Evolutionary conservation across 1,284 basidiomycete genomes (phyloP), one percentile per base, ranked within the genome.

Genomic region (Moniliophthora roreri): DNA sequence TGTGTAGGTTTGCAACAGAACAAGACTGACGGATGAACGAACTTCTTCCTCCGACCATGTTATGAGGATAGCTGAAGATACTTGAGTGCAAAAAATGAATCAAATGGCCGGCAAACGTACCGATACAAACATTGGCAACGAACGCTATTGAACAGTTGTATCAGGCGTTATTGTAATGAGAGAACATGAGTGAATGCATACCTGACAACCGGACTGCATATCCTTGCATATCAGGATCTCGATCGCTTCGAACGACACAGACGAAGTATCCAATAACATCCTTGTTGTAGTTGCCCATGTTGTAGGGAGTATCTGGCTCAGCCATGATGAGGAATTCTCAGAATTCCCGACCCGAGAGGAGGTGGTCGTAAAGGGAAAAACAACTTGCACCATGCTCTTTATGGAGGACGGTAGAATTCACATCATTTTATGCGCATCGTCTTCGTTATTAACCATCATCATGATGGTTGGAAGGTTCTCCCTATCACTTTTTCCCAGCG

Each of bases 1-100:
- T 10, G 52, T 57, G 51, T 54, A 57, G 4, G 48, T 37, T 35
- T 57, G 55, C 7, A 62, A 50, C 47, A 64, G 59, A 32, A 53
- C 37, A 10, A 56, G 54, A 44, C 64, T 38, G 50, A 26, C 11
- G 4, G 46, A 24, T 20, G n/a, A n/a, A 32, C 28, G 28, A 32
- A 48, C 13, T n/a, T n/a, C n/a, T n/a, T n/a, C n/a, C n/a, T 52
- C 45, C 11, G 55, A 57, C 26, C 39, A 54, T 16, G 41, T 37
- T 13, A 48, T 40, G 10, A 51, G 34, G 40, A 53, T 28, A 13
- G 40, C 52, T 53, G n/a, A 9, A 20, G 9, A n/a, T 21, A 32
- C 15, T 1, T 48, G 28, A 42, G n/a, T 37, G 13, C 16, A 13
- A 2, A 13, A 37, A 13, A 3, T 11, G 36, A 3, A 11, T 4